These are phyloP conservation scores for Taxawa tesnikishii DNA, from an alignment of 2,329 filamentous ascomycete species.

Conservation along the genomic window DNA sequence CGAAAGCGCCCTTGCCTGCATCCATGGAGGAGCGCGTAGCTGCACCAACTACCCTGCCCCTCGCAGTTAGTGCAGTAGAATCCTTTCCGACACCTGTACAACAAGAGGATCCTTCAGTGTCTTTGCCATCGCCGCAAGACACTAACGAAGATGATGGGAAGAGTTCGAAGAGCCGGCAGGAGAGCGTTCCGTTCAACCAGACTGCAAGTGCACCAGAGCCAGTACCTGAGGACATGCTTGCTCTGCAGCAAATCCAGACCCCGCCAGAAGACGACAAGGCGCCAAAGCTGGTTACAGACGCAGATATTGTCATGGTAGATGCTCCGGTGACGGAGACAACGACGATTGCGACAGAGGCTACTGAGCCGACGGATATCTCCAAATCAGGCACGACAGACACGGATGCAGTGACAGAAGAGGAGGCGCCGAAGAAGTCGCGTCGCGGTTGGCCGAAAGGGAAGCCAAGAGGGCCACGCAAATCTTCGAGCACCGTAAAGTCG, in stretches of 20 bases:
- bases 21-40: too few relatives aligned
- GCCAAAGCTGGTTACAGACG: conserved; percentile 1
- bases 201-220: conserved; percentile 2
- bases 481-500: conserved; percentile 35
- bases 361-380: neutral
- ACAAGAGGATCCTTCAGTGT: conserved; percentile 3
- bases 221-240: conserved; percentile 1
- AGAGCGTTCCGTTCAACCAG: conserved; percentile 1
- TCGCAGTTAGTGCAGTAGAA: too few relatives aligned
- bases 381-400: neutral
- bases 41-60: too few relatives aligned
- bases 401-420: conserved; percentile 16
- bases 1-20: too few relatives aligned
- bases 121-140: conserved; percentile 5
- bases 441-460: conserved; percentile 35
- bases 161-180: neutral
- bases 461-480: conserved; percentile 22
- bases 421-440: conserved; percentile 13
- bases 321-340: conserved; percentile 27
- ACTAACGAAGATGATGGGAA: conserved; percentile 6
- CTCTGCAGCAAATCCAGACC: conserved; percentile 9
- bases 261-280: conserved; percentile 9
- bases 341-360: too few relatives aligned
- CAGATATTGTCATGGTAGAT: neutral
- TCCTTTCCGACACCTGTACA: too few relatives aligned